phyloP scores from a whole-genome alignment of 139 green algal genomes.

The Yamagishiella unicocca region DNA sequence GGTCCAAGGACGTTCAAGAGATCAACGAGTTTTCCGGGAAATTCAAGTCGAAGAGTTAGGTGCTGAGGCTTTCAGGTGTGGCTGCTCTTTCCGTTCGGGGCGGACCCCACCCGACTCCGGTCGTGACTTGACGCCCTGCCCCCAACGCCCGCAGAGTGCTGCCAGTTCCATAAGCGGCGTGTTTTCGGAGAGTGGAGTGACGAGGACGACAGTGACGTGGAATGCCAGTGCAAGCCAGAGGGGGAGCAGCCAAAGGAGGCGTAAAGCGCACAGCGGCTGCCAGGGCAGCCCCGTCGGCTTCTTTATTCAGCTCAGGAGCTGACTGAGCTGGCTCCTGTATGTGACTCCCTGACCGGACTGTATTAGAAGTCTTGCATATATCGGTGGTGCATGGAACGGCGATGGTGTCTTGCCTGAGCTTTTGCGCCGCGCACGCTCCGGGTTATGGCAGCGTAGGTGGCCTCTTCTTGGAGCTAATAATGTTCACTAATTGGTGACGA shows the following conservation, averaged over 20 bases:
- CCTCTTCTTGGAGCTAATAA: too few species aligned
- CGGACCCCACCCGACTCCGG: not conserved
- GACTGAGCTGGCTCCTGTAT: not conserved
- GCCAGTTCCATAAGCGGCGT: slow-evolving; percentile 87
- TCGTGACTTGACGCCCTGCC: slow-evolving; percentile 36
- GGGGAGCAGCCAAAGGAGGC: slow-evolving; percentile 26
- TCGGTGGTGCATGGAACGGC: not conserved
- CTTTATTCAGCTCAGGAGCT: not conserved
- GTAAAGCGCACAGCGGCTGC: slow-evolving; percentile 6
- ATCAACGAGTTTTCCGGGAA: slow-evolving; percentile 83
- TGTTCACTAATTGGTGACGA: not conserved
- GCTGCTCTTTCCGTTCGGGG: not conserved
- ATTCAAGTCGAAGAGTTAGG: slow-evolving; percentile 36
- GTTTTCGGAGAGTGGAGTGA: slow-evolving; percentile 91
- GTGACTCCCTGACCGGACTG: not conserved
- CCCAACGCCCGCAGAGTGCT: slow-evolving; percentile 80
- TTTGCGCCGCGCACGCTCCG: not conserved
- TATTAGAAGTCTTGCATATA: slow-evolving; percentile 7
- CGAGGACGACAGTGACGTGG: slow-evolving; percentile 79
- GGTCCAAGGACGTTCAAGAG: slow-evolving; percentile 82
- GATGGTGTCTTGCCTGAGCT: not conserved
- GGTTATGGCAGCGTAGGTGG: too few species aligned
- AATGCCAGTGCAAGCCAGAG: slow-evolving; percentile 60
- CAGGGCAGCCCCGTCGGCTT: not conserved
- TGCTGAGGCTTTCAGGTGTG: slow-evolving; percentile 27